phyloP scores from a whole-genome alignment of 129 eudicot genomes.

The Helianthus tuberosus region DNA sequence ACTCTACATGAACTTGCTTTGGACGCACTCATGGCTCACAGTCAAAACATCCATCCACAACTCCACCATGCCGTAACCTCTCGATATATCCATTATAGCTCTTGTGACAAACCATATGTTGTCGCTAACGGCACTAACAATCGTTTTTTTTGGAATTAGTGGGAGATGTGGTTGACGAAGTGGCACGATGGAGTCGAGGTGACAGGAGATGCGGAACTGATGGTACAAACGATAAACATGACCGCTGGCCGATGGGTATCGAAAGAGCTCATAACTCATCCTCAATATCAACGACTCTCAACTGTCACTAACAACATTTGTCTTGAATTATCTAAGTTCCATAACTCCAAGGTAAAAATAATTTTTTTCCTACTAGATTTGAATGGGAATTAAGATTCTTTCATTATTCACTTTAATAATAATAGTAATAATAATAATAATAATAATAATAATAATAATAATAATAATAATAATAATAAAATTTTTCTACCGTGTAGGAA shows the following conservation, averaged over 20 bases:
- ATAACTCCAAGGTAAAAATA: conserved; percentile 28
- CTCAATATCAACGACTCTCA: conserved; percentile 48
- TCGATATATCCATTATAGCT: too few species aligned
- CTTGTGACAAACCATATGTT: not conserved
- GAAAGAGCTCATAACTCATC: conserved; percentile 41
- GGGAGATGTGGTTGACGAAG: conserved; percentile 66
- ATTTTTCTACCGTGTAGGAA: not conserved
- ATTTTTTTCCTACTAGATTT: not conserved
- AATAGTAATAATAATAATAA: not conserved
- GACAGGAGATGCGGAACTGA: conserved; percentile 60
- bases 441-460: not conserved
- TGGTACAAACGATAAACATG: conserved; percentile 53
- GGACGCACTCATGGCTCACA: too few species aligned
- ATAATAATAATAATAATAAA: not conserved
- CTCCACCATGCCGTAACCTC: too few species aligned
- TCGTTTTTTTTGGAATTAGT: conserved; percentile 34
- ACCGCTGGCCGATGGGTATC: conserved; percentile 41
- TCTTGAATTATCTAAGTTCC: conserved; percentile 44
- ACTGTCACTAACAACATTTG: conserved; percentile 51
- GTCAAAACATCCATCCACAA: too few species aligned
- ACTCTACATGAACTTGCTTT: too few species aligned
- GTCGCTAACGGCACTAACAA: not conserved
- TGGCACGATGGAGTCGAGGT: conserved; percentile 58
- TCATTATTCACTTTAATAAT: too few species aligned
- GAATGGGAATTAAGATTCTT: too few species aligned